Percentiles rank a stretch among this genome's conserved stretches.
These are phyloP conservation scores for Kokia cookei DNA, from an alignment of 441 rosid genomes.

Conservation along the genomic window DNA sequence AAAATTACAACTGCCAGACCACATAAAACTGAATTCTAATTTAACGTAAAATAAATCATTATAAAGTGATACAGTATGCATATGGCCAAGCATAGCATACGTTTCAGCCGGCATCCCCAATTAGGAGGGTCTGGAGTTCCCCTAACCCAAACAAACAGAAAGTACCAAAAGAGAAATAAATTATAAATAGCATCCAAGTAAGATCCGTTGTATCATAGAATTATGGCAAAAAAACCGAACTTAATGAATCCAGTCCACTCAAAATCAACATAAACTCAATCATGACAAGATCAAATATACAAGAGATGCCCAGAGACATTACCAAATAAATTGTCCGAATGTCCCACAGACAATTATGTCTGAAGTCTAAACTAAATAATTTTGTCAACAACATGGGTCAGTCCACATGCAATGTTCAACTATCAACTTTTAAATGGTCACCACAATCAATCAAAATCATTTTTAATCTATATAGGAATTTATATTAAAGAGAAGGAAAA, in stretches of 20 bases:
- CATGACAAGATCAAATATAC: neutral
- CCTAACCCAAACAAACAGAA: neutral
- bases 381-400: slow-evolving; percentile 18
- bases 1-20: neutral
- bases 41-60: neutral
- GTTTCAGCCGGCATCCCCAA: neutral
- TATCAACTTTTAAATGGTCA: neutral
- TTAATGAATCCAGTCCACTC: neutral
- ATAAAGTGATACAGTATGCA: neutral
- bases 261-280: slow-evolving; percentile 1
- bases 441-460: neutral
- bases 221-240: neutral
- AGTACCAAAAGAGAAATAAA: neutral
- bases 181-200: neutral
- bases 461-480: neutral
- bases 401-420: slow-evolving; percentile 20
- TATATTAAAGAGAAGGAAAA: slow-evolving; percentile 4
- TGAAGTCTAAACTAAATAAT: slow-evolving; percentile 7
- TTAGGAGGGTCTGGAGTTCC: neutral
- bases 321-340: slow-evolving; percentile 12
- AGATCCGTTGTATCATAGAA: neutral
- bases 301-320: slow-evolving; percentile 11
- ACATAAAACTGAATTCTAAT: neutral
- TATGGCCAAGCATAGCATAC: neutral
- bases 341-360: slow-evolving; percentile 14